Base-by-base conservation (phyloP, 352 stramenopile species). In the Phytophthora sp. region DNA sequence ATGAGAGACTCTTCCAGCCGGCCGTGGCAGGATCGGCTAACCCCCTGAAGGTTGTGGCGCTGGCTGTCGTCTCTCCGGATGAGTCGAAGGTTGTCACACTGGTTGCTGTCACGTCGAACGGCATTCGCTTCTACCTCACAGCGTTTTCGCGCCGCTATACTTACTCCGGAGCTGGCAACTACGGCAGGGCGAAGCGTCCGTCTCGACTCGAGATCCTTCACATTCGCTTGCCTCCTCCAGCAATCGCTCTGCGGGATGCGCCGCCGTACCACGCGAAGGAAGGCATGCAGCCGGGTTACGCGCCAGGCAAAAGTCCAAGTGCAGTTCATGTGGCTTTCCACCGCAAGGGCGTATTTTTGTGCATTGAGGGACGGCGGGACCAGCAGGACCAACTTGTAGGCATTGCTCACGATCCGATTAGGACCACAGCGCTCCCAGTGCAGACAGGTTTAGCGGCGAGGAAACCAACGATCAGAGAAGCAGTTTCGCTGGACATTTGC, bases 51-150 rank as follows among this genome's bases (percentile, higher is more conserved):
- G 63, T 96, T 51, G 81, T 92, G 38, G 85, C 84, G 32, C 60
- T 96, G 9, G 72, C 81, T 1, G 69, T 87, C 5, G 76, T 96
- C 0, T 58, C 75, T 26, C 82, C 80, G 0, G 76, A 89, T 20
- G 87, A 96, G 57, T 94, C 85, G 13, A 77, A 85, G 44, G 82
- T 89, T 11, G 79, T 98, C n/a, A 97, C 87, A 28, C 76, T 98
- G n/a, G 82, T 99, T 8, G 94, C 92, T 11, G 73, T 98, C 11
- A 96, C 91, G 6, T 92, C 90, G 6, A 97, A 95, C 41, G 94
- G 94, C n/a, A 89, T 98, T 32, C 87, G 96, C 37, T 97, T 98
- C 43, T 99, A 98, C 69, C 67, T 99, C 17, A 96, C 92, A 0
- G 90, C 79, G 0, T 89, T 98, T 45, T 91, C 88, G n/a, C 72